Base-by-base conservation (phyloP, 164 flowering plant species). In the Kalanchoe fedtschenkoi region DNA sequence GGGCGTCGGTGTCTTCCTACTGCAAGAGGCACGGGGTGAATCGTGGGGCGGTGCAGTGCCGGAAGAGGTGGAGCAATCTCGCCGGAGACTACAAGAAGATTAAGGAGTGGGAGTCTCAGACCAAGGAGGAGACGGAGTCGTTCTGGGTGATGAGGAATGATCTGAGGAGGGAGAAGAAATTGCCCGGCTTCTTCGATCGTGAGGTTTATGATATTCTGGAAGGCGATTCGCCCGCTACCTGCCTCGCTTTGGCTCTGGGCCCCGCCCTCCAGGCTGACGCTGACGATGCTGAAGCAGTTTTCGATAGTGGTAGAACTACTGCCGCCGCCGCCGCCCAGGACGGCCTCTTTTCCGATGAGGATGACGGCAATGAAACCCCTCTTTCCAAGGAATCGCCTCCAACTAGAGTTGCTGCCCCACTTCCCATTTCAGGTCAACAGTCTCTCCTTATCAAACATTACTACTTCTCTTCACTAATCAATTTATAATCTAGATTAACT, bases 121-220 rank as follows among this genome's bases (percentile, higher is more conserved):
- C 63, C 2, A 35, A 8, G 59, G 89, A 74, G 0, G 85, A 71
- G 17, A 55, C 69, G 1, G 91, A 86, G 6, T 86, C 96, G 58
- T 93, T 83, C 66, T 93, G 97, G 97, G 72, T 74, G 32, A 90
- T 86, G 96, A 76, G 98, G 74, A 93, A 84, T 47, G 98, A 93
- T 60, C 58, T 78, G 60, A 76, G 96, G 65, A 73, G 87, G 29
- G 92, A 93, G 78, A 82, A 72, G 64, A 82, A 71, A 47, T 64
- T 93, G 65, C 98, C 96, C 0, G 98, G 96, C 11, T 90, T 86
- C 62, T 93, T 88, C 62, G 97, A 93, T 62, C 75, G 78, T 46
- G 97, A 88, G 68, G 89, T 92, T 42, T 93, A 78, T 64, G 95
- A 90, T 70, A 79, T 82, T 3, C 65, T 89, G 64, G 85, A 84